Evolutionary conservation across 2,329 filamentous ascomycete genomes (phyloP).

Genomic region (Xylaria multiplex): DNA sequence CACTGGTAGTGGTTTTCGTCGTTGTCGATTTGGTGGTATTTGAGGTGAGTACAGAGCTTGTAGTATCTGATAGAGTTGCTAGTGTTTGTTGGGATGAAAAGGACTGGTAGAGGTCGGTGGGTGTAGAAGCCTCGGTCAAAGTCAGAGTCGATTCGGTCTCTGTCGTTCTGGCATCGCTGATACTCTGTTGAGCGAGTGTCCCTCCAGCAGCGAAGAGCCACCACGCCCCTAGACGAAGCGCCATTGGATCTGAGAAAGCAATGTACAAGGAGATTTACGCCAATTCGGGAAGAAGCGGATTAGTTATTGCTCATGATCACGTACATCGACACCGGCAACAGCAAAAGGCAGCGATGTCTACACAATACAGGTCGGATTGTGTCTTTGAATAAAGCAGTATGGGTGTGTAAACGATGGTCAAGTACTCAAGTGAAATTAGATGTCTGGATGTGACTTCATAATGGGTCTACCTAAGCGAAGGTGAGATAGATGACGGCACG

Average conservation of each 20-base stretch:
- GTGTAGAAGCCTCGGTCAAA: constrained; percentile 49
- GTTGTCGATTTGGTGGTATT: constrained; percentile 45
- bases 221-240: constrained; percentile 40
- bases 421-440: no score
- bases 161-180: constrained; percentile 54
- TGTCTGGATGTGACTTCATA: constrained; percentile 16
- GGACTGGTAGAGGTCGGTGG: constrained; percentile 58
- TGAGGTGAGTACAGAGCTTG: constrained; percentile 45
- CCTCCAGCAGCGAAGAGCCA: constrained; percentile 41
- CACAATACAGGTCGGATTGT: background rate
- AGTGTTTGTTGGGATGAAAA: constrained; percentile 57
- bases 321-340: background rate
- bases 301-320: constrained; percentile 16
- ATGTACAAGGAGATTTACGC: background rate
- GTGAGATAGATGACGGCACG: background rate
- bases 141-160: constrained; percentile 49
- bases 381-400: background rate
- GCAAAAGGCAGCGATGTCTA: no score
- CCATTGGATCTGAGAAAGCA: constrained; percentile 35
- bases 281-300: background rate
- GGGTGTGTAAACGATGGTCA: no score
- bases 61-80: constrained; percentile 43
- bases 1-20: constrained; percentile 32
- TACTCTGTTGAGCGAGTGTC: constrained; percentile 48
- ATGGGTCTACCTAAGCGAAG: background rate